Conservation (phyloP, 1,284 basidiomycete species). For the Hymenochaete sp. region DNA sequence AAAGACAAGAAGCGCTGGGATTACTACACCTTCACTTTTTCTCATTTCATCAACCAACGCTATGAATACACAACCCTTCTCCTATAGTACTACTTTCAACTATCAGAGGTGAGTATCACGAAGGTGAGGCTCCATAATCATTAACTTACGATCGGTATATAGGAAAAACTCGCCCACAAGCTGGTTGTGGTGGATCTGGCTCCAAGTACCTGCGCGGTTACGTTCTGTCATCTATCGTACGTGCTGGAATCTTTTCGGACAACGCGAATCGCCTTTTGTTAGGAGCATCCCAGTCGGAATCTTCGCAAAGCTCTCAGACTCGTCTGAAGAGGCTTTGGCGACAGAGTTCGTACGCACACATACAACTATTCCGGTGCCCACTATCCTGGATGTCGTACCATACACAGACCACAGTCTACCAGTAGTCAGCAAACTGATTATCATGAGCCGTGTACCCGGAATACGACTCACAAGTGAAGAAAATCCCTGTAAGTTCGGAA, state of each 20-base stretch:
- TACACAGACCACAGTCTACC: background rate
- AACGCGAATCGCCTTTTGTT: background rate
- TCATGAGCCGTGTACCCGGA: background rate
- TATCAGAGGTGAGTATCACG: background rate
- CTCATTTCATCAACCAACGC: too few species aligned
- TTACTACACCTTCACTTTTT: too few species aligned
- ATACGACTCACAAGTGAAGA: background rate
- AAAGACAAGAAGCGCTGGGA: too few species aligned
- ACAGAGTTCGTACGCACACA: slow-evolving; percentile 13
- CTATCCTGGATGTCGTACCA: slow-evolving; percentile 15
- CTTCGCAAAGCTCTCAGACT: background rate
- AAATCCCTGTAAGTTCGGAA: background rate
- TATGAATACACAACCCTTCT: too few species aligned
- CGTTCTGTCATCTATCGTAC: background rate
- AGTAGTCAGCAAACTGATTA: background rate
- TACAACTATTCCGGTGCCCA: slow-evolving; percentile 19
- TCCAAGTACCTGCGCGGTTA: background rate
- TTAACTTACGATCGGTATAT: background rate
- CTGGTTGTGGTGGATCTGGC: background rate
- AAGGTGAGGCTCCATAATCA: background rate
- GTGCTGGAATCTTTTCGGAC: background rate
- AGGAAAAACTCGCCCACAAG: background rate
- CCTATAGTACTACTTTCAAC: background rate
- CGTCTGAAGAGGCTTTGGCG: slow-evolving; percentile 5
- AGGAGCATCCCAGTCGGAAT: background rate